Evolutionary conservation across 805 yeast species (phyloP).

Genomic region (Starmera amethionina): DNA sequence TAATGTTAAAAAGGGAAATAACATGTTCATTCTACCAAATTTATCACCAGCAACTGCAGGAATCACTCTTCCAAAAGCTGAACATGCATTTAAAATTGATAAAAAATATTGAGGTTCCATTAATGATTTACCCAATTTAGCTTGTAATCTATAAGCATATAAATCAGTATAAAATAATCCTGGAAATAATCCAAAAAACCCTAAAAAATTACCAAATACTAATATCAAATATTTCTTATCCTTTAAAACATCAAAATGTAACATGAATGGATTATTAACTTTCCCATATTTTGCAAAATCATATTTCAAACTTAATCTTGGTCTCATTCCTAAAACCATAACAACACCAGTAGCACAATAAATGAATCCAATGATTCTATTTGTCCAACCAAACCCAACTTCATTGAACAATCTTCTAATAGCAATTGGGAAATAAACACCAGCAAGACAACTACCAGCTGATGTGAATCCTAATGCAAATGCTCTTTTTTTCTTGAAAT

Average conservation of each 20-base stretch:
- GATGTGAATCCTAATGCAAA: constrained; percentile 39
- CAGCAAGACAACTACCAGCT: constrained; percentile 43
- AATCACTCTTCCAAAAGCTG: constrained; percentile 39
- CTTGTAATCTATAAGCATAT: constrained; percentile 5
- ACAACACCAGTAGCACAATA: constrained; percentile 17
- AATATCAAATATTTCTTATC: constrained; percentile 6
- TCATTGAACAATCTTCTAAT: constrained; percentile 28
- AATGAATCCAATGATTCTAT: constrained; percentile 26
- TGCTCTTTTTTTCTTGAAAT: constrained; percentile 36
- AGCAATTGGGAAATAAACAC: constrained; percentile 37
- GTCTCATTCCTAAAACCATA: constrained; percentile 20
- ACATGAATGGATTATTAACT: constrained; percentile 2
- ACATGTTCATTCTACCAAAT: constrained; percentile 35
- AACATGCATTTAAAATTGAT: constrained; percentile 27
- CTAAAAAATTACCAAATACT: constrained; percentile 1
- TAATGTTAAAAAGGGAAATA: constrained; percentile 20
- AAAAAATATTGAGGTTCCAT: constrained; percentile 3
- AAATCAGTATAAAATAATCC: constrained; percentile 17
- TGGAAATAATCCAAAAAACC: constrained; percentile 24
- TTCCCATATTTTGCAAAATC: constrained; percentile 9
- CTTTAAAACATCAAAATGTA: constrained; percentile 6
- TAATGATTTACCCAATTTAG: not conserved
- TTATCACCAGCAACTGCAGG: constrained; percentile 38
- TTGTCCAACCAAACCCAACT: constrained; percentile 37
- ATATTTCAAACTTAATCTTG: constrained; percentile 22